Percentiles rank a stretch among this genome's conserved stretches.
These are phyloP conservation scores for Linnemannia exigua DNA, from an alignment of 192 early-diverging fungal species.

Conservation along the genomic window DNA sequence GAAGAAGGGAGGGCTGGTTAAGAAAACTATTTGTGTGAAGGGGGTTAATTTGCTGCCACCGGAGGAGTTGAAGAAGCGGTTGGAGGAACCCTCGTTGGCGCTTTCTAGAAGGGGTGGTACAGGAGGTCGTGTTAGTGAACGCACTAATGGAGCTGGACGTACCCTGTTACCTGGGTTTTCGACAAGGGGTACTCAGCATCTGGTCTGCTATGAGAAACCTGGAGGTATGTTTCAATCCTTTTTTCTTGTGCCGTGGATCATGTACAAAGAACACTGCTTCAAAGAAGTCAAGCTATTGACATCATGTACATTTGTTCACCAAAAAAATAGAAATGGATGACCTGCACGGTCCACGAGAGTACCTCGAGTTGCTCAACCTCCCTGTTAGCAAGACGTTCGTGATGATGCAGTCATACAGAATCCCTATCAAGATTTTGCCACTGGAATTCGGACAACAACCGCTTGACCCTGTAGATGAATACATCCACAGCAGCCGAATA, in stretches of 20 bases:
- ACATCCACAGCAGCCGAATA: constrained; percentile 20
- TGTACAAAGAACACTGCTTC: neutral
- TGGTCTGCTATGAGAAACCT: constrained; percentile 39
- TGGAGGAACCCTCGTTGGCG: neutral
- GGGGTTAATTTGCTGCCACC: constrained; percentile 11
- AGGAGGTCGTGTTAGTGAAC: neutral
- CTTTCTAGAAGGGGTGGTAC: neutral
- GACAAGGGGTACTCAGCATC: constrained; percentile 17
- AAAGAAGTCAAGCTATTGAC: neutral
- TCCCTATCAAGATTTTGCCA: constrained; percentile 9
- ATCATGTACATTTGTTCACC: neutral
- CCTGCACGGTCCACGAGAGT: constrained; percentile 39
- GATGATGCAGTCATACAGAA: constrained; percentile 29
- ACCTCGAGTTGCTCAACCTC: constrained; percentile 27
- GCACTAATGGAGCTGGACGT: neutral
- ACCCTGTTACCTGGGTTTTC: neutral
- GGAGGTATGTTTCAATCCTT: constrained; percentile 23
- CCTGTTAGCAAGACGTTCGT: constrained; percentile 36
- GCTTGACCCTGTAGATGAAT: constrained; percentile 33
- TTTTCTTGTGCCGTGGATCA: neutral
- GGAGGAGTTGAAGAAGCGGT: neutral
- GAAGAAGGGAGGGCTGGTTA: constrained; percentile 54
- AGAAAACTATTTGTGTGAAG: constrained; percentile 56
- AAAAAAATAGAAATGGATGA: constrained; percentile 13
- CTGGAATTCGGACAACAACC: neutral